Conservation (phyloP, 2,329 filamentous ascomycete genomes). For the Talaromyces funiculosus region DNA sequence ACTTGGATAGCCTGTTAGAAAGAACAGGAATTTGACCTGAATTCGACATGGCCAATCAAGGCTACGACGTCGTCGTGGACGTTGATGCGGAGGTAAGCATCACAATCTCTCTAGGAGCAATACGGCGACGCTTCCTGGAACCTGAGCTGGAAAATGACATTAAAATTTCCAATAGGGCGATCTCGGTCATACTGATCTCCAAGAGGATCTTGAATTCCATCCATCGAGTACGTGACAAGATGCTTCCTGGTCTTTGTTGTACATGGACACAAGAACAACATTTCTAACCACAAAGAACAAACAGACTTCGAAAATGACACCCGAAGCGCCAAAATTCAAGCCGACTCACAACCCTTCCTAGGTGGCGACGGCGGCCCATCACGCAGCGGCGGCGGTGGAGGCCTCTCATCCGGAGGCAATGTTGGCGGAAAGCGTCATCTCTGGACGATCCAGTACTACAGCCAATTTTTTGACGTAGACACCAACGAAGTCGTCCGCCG, state of each 20-base stretch:
- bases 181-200: slow-evolving; percentile 93
- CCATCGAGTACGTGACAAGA: slow-evolving; percentile 58
- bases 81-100: slow-evolving; percentile 80
- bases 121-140: no score
- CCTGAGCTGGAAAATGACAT: not conserved
- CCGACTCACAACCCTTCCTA: slow-evolving; percentile 48
- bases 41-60: slow-evolving; percentile 65
- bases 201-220: slow-evolving; percentile 99
- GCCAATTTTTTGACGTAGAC: slow-evolving; percentile 98
- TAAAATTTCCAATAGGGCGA: slow-evolving; percentile 61
- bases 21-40: not conserved
- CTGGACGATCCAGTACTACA: slow-evolving; percentile 89
- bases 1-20: not conserved
- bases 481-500: slow-evolving; percentile 81
- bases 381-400: slow-evolving; percentile 33
- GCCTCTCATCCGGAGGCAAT: slow-evolving; percentile 16
- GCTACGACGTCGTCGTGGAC: slow-evolving; percentile 97
- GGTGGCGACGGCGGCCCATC: slow-evolving; percentile 36
- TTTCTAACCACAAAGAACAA: not conserved
- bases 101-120: not conserved
- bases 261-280: not conserved
- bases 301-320: slow-evolving; percentile 63
- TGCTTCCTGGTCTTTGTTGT: not conserved
- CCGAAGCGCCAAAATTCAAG: slow-evolving; percentile 45
- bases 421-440: slow-evolving; percentile 68